Evolutionary conservation across 2,329 filamentous ascomycete species (phyloP), one percentile per base, ranked within the genome.

Genomic region (Diaporthe amygdali): DNA sequence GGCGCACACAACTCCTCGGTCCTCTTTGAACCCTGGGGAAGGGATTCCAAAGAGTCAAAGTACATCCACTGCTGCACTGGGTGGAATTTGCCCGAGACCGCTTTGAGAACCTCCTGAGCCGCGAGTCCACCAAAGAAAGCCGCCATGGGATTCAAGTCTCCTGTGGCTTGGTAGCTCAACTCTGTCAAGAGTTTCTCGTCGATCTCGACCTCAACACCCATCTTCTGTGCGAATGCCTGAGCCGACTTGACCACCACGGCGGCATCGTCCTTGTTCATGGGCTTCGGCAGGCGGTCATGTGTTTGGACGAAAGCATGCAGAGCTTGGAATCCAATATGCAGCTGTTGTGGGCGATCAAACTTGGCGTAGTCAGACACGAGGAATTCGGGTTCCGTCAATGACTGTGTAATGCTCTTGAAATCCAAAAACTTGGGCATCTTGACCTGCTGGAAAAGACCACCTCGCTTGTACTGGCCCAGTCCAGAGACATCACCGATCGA

Each of bases 51-150:
- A 1, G 96, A 97, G 82, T 99, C 96, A 77, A 98, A 97, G 86
- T 99, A 98, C 80, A 99, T 88, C 91, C 94, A 98, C 81, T 99
- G 96, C 76, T 93, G 89, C 75, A 98, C 92, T n/a, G 96, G 96
- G 77, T 94, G 91, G 85, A 99, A 99, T 83, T 99, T 99, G 76
- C 96, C 96, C 66, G 96, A 99, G 8, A 99, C 94, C 22, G 96
- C 94, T 84, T 99, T 99, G 73, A 99, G 88, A 27, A 98, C 92
- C 82, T 99, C 96, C 81, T 99, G 96, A 1, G 96, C 96, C 32
- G 94, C 90, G 76, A 98, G 89, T 76, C 96, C 96, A 81, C 96
- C 96, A 78, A 98, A 98, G 83, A 98, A 94, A 22, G 96, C 96
- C 30, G 95, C 94, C 89, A 99, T 94, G 3, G 96, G 94, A 79